Percentiles rank a stretch among this genome's conserved stretches.
phyloP scores from a whole-genome alignment of 306 rosid species.

The Pachyrhizus erosus region DNA sequence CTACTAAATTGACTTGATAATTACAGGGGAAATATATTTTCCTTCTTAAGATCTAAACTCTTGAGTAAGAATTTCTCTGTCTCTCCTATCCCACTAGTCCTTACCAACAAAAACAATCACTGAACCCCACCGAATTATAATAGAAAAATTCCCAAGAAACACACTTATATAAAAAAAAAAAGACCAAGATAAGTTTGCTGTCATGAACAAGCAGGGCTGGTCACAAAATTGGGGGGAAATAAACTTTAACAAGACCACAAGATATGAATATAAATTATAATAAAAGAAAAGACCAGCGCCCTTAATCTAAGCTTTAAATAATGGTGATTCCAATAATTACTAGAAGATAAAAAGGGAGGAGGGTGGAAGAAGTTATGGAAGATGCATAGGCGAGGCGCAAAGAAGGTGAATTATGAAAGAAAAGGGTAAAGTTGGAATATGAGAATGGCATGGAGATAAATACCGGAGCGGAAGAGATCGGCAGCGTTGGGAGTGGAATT shows the following conservation, averaged over 20 bases:
- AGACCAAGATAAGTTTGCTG: neutral
- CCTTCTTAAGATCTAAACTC: slow-evolving; percentile 20
- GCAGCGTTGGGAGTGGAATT: slow-evolving; percentile 63
- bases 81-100: slow-evolving; percentile 23
- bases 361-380: neutral
- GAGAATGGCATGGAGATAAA: neutral
- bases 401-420: neutral
- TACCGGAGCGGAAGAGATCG: slow-evolving; percentile 91
- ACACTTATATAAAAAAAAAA: neutral
- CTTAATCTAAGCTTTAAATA: neutral
- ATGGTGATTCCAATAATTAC: neutral
- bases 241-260: neutral
- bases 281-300: neutral
- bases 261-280: neutral
- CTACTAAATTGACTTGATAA: neutral
- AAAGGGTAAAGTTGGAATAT: neutral
- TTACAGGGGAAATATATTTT: neutral
- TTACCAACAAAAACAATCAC: neutral
- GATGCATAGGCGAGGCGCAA: neutral
- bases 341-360: neutral
- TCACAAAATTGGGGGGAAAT: neutral
- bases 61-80: neutral
- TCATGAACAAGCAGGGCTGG: neutral
- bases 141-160: neutral
- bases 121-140: slow-evolving; percentile 21